A percentile compares a stretch with the other conserved stretches of the same genome.
These are phyloP conservation scores for Solanum arcanum DNA, from an alignment of 257 asterid species.

Conservation along the genomic window DNA sequence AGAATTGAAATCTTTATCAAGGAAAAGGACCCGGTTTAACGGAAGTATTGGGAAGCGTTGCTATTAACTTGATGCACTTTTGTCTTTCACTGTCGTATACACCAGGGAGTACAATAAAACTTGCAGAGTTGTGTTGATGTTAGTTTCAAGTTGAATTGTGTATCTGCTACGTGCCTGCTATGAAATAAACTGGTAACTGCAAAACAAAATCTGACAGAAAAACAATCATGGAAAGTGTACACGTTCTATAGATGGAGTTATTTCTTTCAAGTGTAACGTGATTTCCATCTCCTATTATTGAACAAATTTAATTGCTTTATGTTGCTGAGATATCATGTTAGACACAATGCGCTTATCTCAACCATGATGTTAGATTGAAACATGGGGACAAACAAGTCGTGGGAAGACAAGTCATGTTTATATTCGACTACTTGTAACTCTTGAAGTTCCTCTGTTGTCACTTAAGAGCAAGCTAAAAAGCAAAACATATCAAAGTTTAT, in stretches of 20 bases:
- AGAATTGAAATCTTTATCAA: background rate
- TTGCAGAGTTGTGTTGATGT: background rate
- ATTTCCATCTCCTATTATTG: background rate
- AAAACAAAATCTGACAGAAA: background rate
- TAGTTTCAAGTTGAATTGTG: background rate
- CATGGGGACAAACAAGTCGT: background rate
- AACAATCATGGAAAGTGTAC: background rate
- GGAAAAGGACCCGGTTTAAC: background rate
- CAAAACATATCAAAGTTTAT: background rate
- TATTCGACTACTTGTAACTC: background rate
- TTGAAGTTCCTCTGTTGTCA: background rate
- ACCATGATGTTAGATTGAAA: background rate
- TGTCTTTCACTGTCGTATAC: background rate
- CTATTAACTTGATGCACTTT: background rate
- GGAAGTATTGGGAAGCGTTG: background rate
- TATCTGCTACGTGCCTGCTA: background rate
- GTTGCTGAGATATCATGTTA: background rate
- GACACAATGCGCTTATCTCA: background rate
- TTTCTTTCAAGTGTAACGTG: background rate
- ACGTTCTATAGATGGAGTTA: background rate
- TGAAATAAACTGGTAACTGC: background rate
- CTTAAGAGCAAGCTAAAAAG: background rate
- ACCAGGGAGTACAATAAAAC: background rate
- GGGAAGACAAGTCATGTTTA: background rate
- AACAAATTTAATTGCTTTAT: background rate